Conservation (phyloP, 768 basidiomycete genomes). For the Boletus insuetus region DNA sequence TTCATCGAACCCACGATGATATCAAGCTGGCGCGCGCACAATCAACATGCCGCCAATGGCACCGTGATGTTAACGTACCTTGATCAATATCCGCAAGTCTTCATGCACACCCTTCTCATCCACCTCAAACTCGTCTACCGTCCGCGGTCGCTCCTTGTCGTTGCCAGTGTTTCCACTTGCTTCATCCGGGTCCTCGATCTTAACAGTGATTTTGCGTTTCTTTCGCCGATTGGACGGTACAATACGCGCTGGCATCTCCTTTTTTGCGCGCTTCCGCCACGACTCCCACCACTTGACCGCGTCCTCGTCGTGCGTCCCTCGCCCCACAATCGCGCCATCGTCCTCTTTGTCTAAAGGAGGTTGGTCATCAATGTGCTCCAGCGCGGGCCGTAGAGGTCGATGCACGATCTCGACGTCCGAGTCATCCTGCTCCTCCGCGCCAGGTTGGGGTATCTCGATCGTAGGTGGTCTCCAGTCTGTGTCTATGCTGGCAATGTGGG, state of each 20-base stretch:
- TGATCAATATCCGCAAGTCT: constrained; percentile 90
- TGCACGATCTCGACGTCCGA: constrained; percentile 26
- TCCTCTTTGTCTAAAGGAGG: constrained; percentile 20
- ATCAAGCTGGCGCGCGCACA: constrained; percentile 63
- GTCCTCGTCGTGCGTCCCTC: constrained; percentile 49
- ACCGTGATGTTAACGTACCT: constrained; percentile 50
- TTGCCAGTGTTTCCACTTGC: constrained; percentile 20
- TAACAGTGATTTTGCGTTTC: constrained; percentile 40
- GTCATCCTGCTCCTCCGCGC: constrained; percentile 28
- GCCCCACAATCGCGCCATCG: constrained; percentile 18
- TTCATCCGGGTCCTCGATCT: constrained; percentile 24
- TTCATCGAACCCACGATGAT: constrained; percentile 92
- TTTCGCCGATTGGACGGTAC: constrained; percentile 36
- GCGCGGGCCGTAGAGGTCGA: constrained; percentile 8
- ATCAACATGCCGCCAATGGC: constrained; percentile 4
- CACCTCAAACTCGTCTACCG: constrained; percentile 60
- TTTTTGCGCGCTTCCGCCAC: constrained; percentile 57
- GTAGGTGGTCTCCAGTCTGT: constrained; percentile 33
- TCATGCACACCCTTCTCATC: constrained; percentile 68
- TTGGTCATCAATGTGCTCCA: constrained; percentile 25
- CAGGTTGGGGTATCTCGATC: constrained; percentile 20
- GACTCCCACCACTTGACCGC: constrained; percentile 64
- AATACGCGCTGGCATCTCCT: constrained; percentile 28
- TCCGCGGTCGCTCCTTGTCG: constrained; percentile 46
- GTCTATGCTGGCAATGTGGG: constrained; percentile 59